These are phyloP conservation scores for Candida germanica DNA, from an alignment of 805 yeast species.

Conservation along the genomic window DNA sequence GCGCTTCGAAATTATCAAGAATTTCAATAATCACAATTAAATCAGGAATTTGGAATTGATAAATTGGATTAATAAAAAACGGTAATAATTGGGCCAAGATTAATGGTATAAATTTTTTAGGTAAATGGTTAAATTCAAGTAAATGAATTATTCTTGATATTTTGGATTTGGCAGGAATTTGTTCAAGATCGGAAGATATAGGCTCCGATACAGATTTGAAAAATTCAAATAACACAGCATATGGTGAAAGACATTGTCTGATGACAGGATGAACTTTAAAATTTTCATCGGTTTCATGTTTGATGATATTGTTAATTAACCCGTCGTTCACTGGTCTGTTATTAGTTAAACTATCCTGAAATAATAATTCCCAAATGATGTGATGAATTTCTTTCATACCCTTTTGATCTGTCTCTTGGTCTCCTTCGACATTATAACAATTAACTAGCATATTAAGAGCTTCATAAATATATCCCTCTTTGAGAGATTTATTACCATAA, in stretches of 20 bases:
- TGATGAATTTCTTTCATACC: constrained; percentile 46
- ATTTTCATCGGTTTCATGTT: constrained; percentile 28
- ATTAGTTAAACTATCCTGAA: constrained; percentile 55
- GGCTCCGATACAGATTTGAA: constrained; percentile 26
- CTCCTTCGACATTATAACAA: constrained; percentile 47
- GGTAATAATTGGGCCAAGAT: constrained; percentile 49
- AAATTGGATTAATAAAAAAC: constrained; percentile 22
- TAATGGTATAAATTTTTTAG: constrained; percentile 47
- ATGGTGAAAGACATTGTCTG: constrained; percentile 69
- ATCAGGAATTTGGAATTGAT: constrained; percentile 26
- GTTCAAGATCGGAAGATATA: constrained; percentile 18
- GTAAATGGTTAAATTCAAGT: constrained; percentile 40
- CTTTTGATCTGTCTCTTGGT: constrained; percentile 12
- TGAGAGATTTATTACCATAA: constrained; percentile 46
- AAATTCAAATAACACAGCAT: constrained; percentile 58
- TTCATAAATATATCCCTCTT: constrained; percentile 57
- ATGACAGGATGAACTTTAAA: constrained; percentile 51
- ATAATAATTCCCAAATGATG: constrained; percentile 57
- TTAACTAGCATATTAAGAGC: constrained; percentile 62
- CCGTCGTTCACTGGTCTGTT: constrained; percentile 57
- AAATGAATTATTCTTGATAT: constrained; percentile 51
- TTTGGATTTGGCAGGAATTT: constrained; percentile 9
- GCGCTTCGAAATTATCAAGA: constrained; percentile 34
- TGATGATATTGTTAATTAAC: constrained; percentile 49
- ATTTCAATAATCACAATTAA: constrained; percentile 36